These are phyloP conservation scores for Boeremia lycopersici DNA, from an alignment of 2,329 filamentous ascomycete genomes.

Conservation along the genomic window DNA sequence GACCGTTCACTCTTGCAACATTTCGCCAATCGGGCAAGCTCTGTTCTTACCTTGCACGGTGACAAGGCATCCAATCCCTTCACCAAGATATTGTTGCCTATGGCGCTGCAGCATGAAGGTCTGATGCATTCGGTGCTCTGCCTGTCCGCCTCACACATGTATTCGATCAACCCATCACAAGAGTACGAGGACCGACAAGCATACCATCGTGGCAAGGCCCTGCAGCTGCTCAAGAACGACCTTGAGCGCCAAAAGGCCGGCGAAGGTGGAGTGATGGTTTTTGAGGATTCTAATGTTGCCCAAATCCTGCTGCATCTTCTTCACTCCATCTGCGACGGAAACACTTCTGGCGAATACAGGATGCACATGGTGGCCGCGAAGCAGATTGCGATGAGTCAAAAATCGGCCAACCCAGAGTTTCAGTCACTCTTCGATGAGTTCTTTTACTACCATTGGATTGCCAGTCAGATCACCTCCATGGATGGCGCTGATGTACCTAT, in stretches of 20 bases:
- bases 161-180: conserved; percentile 57
- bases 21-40: conserved; percentile 79
- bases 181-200: conserved; percentile 59
- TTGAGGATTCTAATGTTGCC: conserved; percentile 65
- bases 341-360: conserved; percentile 73
- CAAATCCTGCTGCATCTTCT: conserved; percentile 65
- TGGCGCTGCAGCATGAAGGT: conserved; percentile 78
- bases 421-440: conserved; percentile 75
- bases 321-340: conserved; percentile 66
- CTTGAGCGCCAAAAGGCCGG: conserved; percentile 47
- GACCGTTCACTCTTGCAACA: conserved; percentile 84
- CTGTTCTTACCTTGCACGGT: conserved; percentile 80
- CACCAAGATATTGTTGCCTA: conserved; percentile 80
- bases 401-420: conserved; percentile 69
- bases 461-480: conserved; percentile 62
- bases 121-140: conserved; percentile 91
- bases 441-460: conserved; percentile 80
- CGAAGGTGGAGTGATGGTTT: conserved; percentile 43
- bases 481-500: conserved; percentile 60
- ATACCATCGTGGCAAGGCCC: conserved; percentile 44
- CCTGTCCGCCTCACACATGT: conserved; percentile 76
- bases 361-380: conserved; percentile 79
- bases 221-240: conserved; percentile 59
- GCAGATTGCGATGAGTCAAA: conserved; percentile 66
- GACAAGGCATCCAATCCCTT: conserved; percentile 79